Evolutionary conservation across 768 basidiomycete species (phyloP).

Genomic region (Leccinum imitatum): DNA sequence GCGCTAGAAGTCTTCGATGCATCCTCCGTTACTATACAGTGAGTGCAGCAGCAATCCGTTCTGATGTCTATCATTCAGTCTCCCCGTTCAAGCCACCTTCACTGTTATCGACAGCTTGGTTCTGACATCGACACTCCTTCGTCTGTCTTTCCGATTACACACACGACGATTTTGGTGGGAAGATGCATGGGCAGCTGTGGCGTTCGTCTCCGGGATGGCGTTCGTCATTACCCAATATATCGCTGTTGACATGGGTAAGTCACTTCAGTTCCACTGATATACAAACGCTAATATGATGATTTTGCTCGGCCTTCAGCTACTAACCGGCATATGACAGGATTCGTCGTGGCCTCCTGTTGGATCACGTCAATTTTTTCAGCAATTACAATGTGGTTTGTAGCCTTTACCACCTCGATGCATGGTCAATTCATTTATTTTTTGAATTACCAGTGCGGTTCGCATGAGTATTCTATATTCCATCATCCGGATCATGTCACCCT

Average conservation of each 20-base stretch:
- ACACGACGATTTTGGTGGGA: conserved; percentile 27
- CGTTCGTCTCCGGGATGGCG: not conserved
- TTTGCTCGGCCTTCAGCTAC: not conserved
- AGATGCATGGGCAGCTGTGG: conserved; percentile 19
- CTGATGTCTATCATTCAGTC: not conserved
- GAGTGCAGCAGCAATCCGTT: not conserved
- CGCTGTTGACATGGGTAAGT: not conserved
- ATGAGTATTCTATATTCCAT: not conserved
- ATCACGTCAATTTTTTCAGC: not conserved
- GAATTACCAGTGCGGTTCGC: not conserved
- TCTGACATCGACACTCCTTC: conserved; percentile 15
- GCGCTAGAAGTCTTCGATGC: not conserved
- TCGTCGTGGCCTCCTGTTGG: not conserved
- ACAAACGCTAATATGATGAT: not conserved
- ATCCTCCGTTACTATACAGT: not conserved
- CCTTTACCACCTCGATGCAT: not conserved
- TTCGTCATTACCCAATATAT: not conserved
- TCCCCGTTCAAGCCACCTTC: conserved; percentile 4
- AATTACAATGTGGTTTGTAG: not conserved
- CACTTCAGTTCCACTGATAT: not conserved
- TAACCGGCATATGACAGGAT: not conserved
- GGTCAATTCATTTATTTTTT: not conserved
- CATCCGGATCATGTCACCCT: not conserved
- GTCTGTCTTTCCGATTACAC: conserved; percentile 13
- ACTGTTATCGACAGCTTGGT: conserved; percentile 5